Evolutionary conservation across 768 basidiomycete genomes (phyloP).

Genomic region (Trametopsis cervina): DNA sequence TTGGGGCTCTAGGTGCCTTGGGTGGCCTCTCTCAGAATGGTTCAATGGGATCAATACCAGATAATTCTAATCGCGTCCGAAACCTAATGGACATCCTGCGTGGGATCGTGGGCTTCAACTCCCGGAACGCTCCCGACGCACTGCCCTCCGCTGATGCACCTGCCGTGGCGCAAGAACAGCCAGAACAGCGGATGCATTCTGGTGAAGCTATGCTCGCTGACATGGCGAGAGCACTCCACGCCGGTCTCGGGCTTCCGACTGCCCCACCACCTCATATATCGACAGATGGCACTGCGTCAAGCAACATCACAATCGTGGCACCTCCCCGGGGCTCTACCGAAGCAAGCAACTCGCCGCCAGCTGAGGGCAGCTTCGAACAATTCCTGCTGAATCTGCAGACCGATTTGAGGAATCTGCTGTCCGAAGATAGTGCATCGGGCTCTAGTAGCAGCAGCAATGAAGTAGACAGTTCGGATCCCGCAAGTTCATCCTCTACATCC

Average conservation of each 20-base stretch:
- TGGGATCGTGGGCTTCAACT: constrained; percentile 53
- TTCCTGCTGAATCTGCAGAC: constrained; percentile 75
- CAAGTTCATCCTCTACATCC: not conserved
- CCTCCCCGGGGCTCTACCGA: constrained; percentile 1
- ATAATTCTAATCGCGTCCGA: constrained; percentile 39
- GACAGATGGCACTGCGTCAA: not conserved
- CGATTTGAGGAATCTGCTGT: constrained; percentile 61
- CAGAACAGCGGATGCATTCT: constrained; percentile 36
- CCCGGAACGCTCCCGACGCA: constrained; percentile 1
- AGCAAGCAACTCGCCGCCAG: constrained; percentile 24
- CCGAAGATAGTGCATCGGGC: constrained; percentile 23
- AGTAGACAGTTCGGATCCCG: not conserved
- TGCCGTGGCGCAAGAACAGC: constrained; percentile 1
- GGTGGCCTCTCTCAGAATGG: constrained; percentile 17
- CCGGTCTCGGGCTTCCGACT: constrained; percentile 43
- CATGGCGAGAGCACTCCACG: constrained; percentile 75
- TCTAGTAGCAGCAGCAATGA: not conserved
- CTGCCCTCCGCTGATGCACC: not conserved
- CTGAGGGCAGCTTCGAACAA: constrained; percentile 71
- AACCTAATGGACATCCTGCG: constrained; percentile 64
- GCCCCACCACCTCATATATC: not conserved
- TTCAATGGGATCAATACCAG: constrained; percentile 3
- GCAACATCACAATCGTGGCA: not conserved
- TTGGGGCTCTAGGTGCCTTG: constrained; percentile 25
- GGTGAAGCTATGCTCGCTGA: constrained; percentile 70